These are phyloP conservation scores for Trichoderma atroviride DNA, from an alignment of 2,329 filamentous ascomycete species.

Conservation along the genomic window DNA sequence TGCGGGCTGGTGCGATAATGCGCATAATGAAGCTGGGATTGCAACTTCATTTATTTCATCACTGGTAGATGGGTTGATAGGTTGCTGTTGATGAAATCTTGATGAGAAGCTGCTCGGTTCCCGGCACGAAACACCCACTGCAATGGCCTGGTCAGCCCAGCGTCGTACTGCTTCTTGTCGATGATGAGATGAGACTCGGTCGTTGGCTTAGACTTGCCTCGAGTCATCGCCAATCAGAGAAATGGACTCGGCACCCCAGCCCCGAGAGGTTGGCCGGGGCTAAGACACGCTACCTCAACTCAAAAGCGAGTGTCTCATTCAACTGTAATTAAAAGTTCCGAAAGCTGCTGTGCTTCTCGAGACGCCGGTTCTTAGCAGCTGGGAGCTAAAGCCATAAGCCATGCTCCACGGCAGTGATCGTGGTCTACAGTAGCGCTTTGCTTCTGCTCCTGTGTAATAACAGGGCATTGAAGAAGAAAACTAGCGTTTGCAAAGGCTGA, in stretches of 20 bases:
- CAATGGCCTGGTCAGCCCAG: background rate
- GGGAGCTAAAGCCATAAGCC: constrained; percentile 16
- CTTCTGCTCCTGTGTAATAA: background rate
- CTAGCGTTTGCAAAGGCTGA: background rate
- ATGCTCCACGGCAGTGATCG: constrained; percentile 4
- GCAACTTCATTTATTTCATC: background rate
- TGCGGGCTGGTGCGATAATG: constrained; percentile 1
- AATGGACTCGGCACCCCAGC: background rate
- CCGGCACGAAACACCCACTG: background rate
- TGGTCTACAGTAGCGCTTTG: background rate
- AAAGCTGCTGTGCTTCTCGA: background rate
- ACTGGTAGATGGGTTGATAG: background rate
- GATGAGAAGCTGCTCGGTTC: background rate
- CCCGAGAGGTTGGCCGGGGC: background rate
- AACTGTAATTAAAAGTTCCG: constrained; percentile 6
- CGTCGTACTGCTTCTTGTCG: constrained; percentile 1
- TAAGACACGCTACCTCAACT: background rate
- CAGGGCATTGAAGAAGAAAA: background rate
- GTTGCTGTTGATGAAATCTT: background rate
- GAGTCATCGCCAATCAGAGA: background rate
- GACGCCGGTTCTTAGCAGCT: background rate
- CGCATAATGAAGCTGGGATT: background rate
- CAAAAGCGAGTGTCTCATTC: background rate
- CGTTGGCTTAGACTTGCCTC: background rate
- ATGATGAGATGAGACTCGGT: background rate